Evolutionary conservation across 2,329 filamentous ascomycete genomes (phyloP), one percentile per base, ranked within the genome.

Genomic region (Ophiocordyceps camponoti-leonardi): DNA sequence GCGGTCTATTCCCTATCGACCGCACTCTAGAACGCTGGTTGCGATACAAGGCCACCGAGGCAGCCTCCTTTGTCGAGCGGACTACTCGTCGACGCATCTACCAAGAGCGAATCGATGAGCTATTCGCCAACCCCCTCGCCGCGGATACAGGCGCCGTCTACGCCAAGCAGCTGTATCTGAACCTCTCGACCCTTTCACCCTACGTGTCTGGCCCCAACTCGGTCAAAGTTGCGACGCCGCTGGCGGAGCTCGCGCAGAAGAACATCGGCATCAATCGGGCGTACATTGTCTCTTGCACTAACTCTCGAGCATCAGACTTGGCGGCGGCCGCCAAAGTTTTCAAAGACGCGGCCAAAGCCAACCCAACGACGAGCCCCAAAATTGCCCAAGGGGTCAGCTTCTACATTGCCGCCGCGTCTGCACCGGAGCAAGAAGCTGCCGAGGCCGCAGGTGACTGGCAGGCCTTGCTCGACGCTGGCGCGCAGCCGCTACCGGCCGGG

Each of bases 241-340:
- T 96, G 1, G 65, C 68, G 6, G 77, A 90, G 30, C 74, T 96
- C 1, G 81, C 82, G 53, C 58, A 73, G 0, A 69, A 90, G 57
- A 66, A 83, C 51, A 94, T 96, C 59, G 72, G 76, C 43, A 63
- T 96, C 20, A 66, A 95, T 67, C 86, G 83, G 58, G 87, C 85
- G 0, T 95, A 94, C 28, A 69, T 95, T 0, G 81, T 95, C 0
- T 87, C 81, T 0, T 96, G 90, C 68, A 96, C 90, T 6, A 95
- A 95, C 64, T 81, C 77, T 0, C 72, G 90, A 44, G 75, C 79
- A 11, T 87, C 84, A 0, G 90, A 96, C 59, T 69, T 96, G 14
- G 79, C 78, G 0, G 79, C 83, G 0, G 90, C 90, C 1, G 88
- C 87, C 1, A 75, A 74, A 42, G 87, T 94, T 10, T 94, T 94